Conservation (phyloP, 75 land plant species). For the Cupressus sempervirens region DNA sequence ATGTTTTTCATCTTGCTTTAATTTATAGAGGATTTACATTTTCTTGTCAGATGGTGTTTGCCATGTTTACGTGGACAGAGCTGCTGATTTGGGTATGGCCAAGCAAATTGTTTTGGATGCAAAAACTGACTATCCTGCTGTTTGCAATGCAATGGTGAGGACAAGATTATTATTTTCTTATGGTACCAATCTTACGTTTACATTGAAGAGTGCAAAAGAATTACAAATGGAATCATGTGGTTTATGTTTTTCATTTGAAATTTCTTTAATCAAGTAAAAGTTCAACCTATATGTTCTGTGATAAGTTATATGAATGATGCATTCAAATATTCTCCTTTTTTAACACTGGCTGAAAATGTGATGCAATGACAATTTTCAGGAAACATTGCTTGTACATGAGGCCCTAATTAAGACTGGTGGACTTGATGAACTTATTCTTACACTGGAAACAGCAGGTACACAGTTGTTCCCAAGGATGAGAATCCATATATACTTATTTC, state of each 20-base stretch:
- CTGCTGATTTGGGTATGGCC: conserved; percentile 74
- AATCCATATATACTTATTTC: background rate
- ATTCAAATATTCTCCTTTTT: background rate
- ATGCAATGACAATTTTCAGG: conserved; percentile 40
- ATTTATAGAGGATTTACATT: background rate
- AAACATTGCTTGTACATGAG: conserved; percentile 92
- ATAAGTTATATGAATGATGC: background rate
- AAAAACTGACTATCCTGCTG: conserved; percentile 94
- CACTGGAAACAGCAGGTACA: conserved; percentile 62
- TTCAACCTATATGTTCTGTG: background rate
- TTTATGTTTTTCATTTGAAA: background rate
- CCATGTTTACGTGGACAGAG: conserved; percentile 93
- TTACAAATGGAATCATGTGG: background rate
- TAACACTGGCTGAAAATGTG: background rate
- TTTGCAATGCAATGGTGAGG: conserved; percentile 95
- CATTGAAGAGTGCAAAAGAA: background rate
- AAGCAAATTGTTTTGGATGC: conserved; percentile 80
- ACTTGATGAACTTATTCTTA: conserved; percentile 47
- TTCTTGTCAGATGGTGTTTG: conserved; percentile 80
- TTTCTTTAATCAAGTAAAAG: background rate
- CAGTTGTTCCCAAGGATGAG: background rate
- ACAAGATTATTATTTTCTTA: background rate
- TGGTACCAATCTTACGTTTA: background rate
- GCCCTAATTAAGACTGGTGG: conserved; percentile 44
- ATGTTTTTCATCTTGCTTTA: background rate